phyloP scores from a whole-genome alignment of 2,329 filamentous ascomycete species.

The Grosmannia huntii region DNA sequence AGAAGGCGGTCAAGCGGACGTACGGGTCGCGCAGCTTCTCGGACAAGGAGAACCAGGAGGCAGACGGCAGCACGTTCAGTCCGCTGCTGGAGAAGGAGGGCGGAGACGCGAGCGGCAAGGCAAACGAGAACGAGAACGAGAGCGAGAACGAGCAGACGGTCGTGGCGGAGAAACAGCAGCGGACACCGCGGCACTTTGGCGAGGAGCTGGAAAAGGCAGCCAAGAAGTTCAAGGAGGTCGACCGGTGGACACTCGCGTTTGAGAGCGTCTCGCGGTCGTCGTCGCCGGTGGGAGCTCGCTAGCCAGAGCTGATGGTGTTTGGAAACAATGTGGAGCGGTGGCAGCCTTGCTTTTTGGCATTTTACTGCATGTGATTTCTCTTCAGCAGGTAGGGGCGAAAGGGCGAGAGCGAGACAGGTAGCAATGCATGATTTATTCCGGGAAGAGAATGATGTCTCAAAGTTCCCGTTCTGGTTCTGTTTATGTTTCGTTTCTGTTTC shows the following conservation, averaged over 20 bases:
- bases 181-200: constrained; percentile 10
- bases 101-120: too few relatives aligned
- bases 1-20: constrained; percentile 26
- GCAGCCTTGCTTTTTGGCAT: not conserved
- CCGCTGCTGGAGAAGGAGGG: too few relatives aligned
- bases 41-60: constrained; percentile 45
- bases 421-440: not conserved
- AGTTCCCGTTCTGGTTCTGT: too few relatives aligned
- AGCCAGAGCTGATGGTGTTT: not conserved
- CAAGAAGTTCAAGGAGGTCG: constrained; percentile 56
- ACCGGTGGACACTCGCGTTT: constrained; percentile 55
- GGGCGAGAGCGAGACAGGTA: not conserved
- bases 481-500: too few relatives aligned
- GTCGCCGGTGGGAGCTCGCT: constrained; percentile 36
- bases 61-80: constrained; percentile 23
- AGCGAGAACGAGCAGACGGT: not conserved
- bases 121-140: not conserved
- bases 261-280: constrained; percentile 48
- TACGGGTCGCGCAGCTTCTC: constrained; percentile 37
- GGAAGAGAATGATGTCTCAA: too few relatives aligned
- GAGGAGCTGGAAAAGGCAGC: constrained; percentile 45
- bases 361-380: not conserved
- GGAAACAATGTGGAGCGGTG: too few relatives aligned
- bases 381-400: not conserved
- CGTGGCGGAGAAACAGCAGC: constrained; percentile 24